Evolutionary conservation across 2,329 filamentous ascomycete species (phyloP), one percentile per base, ranked within the genome.

Genomic region (Thelonectria olida): DNA sequence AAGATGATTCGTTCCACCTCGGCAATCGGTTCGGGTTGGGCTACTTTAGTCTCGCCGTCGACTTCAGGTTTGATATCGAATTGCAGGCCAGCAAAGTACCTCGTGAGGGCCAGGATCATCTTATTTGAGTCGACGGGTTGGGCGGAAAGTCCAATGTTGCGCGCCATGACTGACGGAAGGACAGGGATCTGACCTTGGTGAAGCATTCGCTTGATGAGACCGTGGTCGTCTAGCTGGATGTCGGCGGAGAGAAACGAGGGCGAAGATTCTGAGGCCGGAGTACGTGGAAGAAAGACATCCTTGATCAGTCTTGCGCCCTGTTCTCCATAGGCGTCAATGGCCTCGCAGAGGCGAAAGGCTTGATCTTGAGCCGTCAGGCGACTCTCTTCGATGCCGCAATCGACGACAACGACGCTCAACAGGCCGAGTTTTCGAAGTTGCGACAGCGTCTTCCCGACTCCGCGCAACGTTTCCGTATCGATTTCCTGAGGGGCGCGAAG

Each of bases 1-100:
- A 99, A 81, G 63, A 99, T 97, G 41, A 99, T 83, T 34, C 95
- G 87, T 73, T 98, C 95, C 6, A 99, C 79, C 0, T 86, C 85
- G 1, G 90, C 85, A 61, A 87, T 77, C 27, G 84, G 83, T 56
- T 79, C 79, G 2, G 82, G 74, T 49, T 73, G 73, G 54, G 70
- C 68, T 48, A 80, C 74, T 52, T 76, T 78, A 62, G 78, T 13
- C 27, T 54, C 31, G 8, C 48, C 13, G 22, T 62, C 27, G n/a
- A 45, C 7, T 7, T 59, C 36, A 12, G 28, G 20, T 13, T 34
- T 28, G 8, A 28, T 42, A 5, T 67, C 60, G 25, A 84, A 81
- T 51, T 88, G 85, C 36, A 93, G 76, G 1, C 91, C 92, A 6
- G 88, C 87, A 58, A 97, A 87, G 73, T 92, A 91, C 62, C 86